Base-by-base conservation (phyloP, 352 stramenopile species). In the Phytophthora melonis region DNA sequence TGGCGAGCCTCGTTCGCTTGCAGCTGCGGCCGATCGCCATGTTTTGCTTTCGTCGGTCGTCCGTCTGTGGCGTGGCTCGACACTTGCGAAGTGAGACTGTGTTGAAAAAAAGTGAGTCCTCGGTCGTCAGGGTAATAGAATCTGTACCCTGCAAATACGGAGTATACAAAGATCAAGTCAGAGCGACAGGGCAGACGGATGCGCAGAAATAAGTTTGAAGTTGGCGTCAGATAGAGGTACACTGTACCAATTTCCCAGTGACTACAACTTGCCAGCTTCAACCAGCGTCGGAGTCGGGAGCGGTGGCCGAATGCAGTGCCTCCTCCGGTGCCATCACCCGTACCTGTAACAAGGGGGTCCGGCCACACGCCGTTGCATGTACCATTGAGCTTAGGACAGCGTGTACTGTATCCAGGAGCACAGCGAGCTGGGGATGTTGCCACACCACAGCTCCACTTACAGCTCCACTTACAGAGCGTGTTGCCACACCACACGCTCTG, bases 11-110 rank as follows among this genome's bases (percentile, higher is more conserved):
- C 13, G 58, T 50, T 23, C 70, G 64, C 27, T 53, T 61, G 16
- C 64, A 58, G 34, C 45, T 59, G 9, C 70, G 41, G 47, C 65
- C 43, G 25, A 76, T 64, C 3, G 69, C 52, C 69, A 76, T 76
- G 34, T 43, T 16, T 43, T 43, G 23, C 36, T 32, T 32, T 32
- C 27, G 27, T 32, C 27, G 27, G 27, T 32, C 27, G 27, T 32
- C 21, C 6, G 3, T 30, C 10, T 41, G 13, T 14, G 61, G 43
- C 66, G 27, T 16, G 55, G 27, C 47, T 52, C 66, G 49, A 62
- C 34, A 67, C 63, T 68, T 16, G 36, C 25, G n/a, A 63, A 73
- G 30, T 73, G 66, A 68, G 66, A 56, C 36, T 30, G 47, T n/a
- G n/a, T 16, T 25, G 9, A 23, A 54, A 27, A 16, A 18, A 23